Evolutionary conservation across 106 monocot genomes (phyloP), one percentile per base, ranked within the genome.

Genomic region (Gastrodia elata): DNA sequence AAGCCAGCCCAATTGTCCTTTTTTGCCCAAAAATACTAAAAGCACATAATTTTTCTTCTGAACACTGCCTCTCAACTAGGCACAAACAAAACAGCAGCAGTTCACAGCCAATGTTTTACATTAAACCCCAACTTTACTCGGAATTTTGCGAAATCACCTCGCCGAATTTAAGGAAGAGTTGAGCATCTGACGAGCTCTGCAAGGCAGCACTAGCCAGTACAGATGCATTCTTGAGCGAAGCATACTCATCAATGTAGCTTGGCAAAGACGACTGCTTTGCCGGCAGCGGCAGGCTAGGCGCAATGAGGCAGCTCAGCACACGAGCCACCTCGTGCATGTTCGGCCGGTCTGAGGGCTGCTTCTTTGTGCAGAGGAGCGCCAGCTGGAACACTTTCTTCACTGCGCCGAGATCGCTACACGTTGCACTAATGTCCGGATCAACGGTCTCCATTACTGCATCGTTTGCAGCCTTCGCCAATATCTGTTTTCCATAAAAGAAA

Each of bases 241-340:
- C 75, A 22, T 87, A 91, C 74, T 87, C 87, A n/a, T 83, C 71
- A 5, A 88, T 71, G 82, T 90, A 93, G 78, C 81, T 87, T 0
- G 88, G 80, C 28, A 55, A 30, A 8, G 77, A 77, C 1, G 73
- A 44, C 27, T 71, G 55, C 73, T 86, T 82, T 69, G 69, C 25
- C 11, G 38, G 0, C 11, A 58, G 39, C 0, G 76, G 68, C 14
- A 42, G 30, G n/a, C 13, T 24, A 0, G 86, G 88, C 39, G 81
- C 81, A 11, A 82, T 83, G 1, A 97, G 81, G 76, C 84, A 86
- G 5, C 76, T 74, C 30, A 97, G 84, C 30, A 97, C 90, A 3
- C 93, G 82, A 18, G 80, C 80, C n/a, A 97, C 97, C 75, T 97
- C 97, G 28, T 98, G 93, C 98, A 93, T 98, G 2, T 93, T 85